Percentiles rank a stretch among this genome's conserved stretches.
Conservation (phyloP, 768 basidiomycete species). For the Collybiopsis luxurians region DNA sequence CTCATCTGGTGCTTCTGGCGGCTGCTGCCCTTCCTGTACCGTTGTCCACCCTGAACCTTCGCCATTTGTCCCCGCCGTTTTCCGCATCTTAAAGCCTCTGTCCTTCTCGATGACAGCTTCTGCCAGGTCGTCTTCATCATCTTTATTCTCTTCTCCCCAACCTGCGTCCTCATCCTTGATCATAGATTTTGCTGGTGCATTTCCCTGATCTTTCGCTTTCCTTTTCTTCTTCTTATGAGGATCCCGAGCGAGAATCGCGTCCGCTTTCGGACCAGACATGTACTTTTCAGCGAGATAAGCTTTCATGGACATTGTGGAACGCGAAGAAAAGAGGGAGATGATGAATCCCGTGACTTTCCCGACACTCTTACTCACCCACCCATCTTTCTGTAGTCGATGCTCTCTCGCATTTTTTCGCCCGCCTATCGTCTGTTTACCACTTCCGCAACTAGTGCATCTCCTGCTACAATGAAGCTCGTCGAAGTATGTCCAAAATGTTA, state of each 20-base stretch:
- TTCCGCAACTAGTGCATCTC: conserved; percentile 14
- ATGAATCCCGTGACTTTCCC: not conserved
- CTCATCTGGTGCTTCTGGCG: conserved; percentile 60
- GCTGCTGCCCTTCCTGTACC: conserved; percentile 47
- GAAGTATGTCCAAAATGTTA: conserved; percentile 35
- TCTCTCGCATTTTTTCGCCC: not conserved
- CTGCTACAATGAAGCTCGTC: conserved; percentile 34
- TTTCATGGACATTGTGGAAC: conserved; percentile 48
- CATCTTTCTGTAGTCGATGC: not conserved
- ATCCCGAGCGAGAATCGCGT: conserved; percentile 80
- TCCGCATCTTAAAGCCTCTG: conserved; percentile 76
- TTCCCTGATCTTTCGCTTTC: conserved; percentile 37
- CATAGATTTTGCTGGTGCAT: conserved; percentile 28
- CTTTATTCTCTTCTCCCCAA: conserved; percentile 53
- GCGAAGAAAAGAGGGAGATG: not conserved
- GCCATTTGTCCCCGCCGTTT: conserved; percentile 33
- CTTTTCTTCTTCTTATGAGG: conserved; percentile 74
- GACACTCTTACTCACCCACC: not conserved
- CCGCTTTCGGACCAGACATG: conserved; percentile 96
- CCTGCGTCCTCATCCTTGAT: conserved; percentile 77
- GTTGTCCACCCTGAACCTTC: conserved; percentile 65
- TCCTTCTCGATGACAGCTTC: conserved; percentile 74
- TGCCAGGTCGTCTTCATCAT: conserved; percentile 53
- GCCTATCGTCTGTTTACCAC: not conserved
- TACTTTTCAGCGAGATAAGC: conserved; percentile 89